Evolutionary conservation across 2,329 filamentous ascomycete genomes (phyloP).

Genomic region (Verticillium isaacii): DNA sequence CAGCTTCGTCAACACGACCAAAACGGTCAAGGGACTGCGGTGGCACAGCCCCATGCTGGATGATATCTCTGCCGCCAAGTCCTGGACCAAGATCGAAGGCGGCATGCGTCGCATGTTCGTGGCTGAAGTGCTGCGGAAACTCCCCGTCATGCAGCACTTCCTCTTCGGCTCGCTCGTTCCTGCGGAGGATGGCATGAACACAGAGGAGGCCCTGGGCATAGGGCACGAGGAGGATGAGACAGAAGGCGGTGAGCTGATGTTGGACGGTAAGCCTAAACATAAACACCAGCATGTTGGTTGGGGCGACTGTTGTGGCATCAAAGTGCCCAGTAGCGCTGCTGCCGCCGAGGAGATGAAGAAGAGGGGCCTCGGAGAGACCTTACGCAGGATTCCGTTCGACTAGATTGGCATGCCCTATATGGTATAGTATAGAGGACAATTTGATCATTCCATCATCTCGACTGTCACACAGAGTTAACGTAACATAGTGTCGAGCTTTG

Average conservation of each 20-base stretch:
- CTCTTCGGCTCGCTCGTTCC: slow-evolving; percentile 84
- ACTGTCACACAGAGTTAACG: not conserved
- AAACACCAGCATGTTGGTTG: slow-evolving; percentile 70
- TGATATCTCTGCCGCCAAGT: slow-evolving; percentile 87
- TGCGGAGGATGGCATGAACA: slow-evolving; percentile 76
- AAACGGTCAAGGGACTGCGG: slow-evolving; percentile 87
- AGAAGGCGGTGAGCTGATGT: slow-evolving; percentile 54
- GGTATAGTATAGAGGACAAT: not conserved
- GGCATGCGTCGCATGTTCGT: slow-evolving; percentile 98
- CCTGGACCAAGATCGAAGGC: slow-evolving; percentile 86
- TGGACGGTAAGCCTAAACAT: slow-evolving; percentile 57
- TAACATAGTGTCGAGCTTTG: no score
- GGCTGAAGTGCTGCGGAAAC: slow-evolving; percentile 83
- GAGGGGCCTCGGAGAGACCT: slow-evolving; percentile 49
- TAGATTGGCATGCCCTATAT: slow-evolving; percentile 31
- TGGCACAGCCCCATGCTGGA: slow-evolving; percentile 99
- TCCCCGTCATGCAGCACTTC: slow-evolving; percentile 99
- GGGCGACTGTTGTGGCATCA: slow-evolving; percentile 98
- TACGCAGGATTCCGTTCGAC: slow-evolving; percentile 79
- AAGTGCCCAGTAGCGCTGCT: slow-evolving; percentile 89
- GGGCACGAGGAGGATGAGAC: slow-evolving; percentile 44
- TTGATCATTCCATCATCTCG: not conserved
- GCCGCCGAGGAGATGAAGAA: slow-evolving; percentile 88
- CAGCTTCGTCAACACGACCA: slow-evolving; percentile 89
- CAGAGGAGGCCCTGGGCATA: slow-evolving; percentile 47